Percentiles rank a stretch among this genome's conserved stretches.
Conservation (phyloP, 306 rosid species). For the Rubus parviflorus region DNA sequence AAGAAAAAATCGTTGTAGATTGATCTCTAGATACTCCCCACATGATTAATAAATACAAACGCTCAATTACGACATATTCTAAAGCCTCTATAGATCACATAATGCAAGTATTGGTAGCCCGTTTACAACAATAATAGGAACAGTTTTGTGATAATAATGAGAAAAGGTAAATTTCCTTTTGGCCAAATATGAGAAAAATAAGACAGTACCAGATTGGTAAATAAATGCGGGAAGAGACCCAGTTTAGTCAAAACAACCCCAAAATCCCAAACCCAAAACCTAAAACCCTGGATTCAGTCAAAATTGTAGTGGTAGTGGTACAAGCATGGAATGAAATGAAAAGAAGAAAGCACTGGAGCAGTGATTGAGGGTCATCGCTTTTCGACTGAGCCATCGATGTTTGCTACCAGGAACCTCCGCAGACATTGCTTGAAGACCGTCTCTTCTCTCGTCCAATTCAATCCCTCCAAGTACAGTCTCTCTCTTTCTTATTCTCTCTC, state of each 20-base stretch:
- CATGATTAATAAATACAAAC: too few relatives aligned
- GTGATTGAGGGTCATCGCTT: conserved; percentile 10
- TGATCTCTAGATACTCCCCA: too few relatives aligned
- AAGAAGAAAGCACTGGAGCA: background rate
- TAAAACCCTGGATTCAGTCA: conserved; percentile 38
- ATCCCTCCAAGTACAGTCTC: conserved; percentile 48
- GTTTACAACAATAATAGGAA: too few relatives aligned
- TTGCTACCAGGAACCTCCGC: conserved; percentile 50
- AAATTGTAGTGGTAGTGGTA: too few relatives aligned
- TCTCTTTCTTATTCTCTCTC: conserved; percentile 1
- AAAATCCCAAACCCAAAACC: conserved; percentile 23
- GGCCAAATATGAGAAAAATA: too few relatives aligned
- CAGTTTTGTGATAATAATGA: too few relatives aligned
- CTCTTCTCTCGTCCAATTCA: conserved; percentile 51
- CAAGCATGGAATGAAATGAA: conserved; percentile 3
- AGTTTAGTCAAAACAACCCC: background rate
- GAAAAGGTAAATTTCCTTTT: too few relatives aligned
- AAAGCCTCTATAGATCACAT: too few relatives aligned
- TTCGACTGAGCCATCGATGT: conserved; percentile 45
- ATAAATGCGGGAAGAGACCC: background rate
- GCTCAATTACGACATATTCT: too few relatives aligned
- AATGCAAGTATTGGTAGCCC: too few relatives aligned
- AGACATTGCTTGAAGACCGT: conserved; percentile 54
- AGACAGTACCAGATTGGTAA: background rate
- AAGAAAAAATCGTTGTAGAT: too few relatives aligned